Conservation (phyloP, 495 filamentous ascomycete genomes). For the Hapsidospora chrysogenum region DNA sequence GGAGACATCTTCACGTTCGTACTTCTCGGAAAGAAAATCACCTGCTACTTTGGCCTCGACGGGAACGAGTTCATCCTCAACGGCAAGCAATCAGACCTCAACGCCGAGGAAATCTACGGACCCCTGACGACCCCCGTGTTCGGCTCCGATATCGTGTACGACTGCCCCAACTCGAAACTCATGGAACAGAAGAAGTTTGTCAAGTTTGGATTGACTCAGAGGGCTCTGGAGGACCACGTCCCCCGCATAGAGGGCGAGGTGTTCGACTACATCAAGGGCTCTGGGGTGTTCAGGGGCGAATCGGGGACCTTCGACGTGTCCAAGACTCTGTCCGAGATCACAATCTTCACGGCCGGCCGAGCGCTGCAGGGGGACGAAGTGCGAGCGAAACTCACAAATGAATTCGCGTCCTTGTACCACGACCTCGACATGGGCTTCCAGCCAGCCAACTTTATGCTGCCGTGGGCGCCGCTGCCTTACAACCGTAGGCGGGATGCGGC, state of each 20-base stretch:
- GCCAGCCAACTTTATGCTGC: constrained; percentile 55
- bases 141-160: constrained; percentile 52
- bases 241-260: constrained; percentile 47
- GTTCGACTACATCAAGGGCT: constrained; percentile 35
- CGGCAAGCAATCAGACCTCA: constrained; percentile 47
- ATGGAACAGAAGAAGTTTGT: constrained; percentile 75
- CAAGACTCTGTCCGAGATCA: constrained; percentile 45
- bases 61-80: constrained; percentile 59
- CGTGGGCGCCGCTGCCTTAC: constrained; percentile 49
- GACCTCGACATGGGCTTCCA: constrained; percentile 54
- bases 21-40: constrained; percentile 46
- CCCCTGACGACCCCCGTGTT: constrained; percentile 57
- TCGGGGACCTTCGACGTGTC: constrained; percentile 36
- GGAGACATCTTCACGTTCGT: constrained; percentile 57
- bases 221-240: constrained; percentile 45
- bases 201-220: constrained; percentile 49
- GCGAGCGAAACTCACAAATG: constrained; percentile 38
- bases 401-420: constrained; percentile 46
- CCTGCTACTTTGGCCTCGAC: constrained; percentile 43
- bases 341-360: constrained; percentile 50
- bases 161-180: constrained; percentile 51
- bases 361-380: constrained; percentile 55
- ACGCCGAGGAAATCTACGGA: constrained; percentile 50
- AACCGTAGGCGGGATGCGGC: constrained; percentile 49
- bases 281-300: constrained; percentile 33